Evolutionary conservation across 352 stramenopile species (phyloP).

Genomic region (Phytophthora chlamydospora): DNA sequence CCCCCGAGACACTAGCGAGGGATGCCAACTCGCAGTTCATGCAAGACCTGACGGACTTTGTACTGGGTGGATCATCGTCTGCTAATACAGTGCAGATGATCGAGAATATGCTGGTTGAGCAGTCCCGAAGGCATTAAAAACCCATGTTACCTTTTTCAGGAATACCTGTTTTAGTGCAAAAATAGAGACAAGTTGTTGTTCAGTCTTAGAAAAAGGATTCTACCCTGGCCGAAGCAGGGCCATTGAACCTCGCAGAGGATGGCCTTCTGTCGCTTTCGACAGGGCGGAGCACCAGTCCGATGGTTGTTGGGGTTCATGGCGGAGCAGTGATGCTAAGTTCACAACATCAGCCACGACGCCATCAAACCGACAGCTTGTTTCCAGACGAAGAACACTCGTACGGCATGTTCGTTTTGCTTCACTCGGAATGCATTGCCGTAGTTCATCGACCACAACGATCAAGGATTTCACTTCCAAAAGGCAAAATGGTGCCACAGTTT

Average conservation of each 20-base stretch:
- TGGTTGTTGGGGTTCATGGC: slow-evolving; percentile 8
- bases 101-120: slow-evolving; percentile 54
- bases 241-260: no score
- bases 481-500: slow-evolving; percentile 4
- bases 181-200: no score
- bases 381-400: slow-evolving; percentile 26
- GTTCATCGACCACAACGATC: neutral
- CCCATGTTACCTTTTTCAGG: slow-evolving; percentile 6
- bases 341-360: neutral
- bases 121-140: slow-evolving; percentile 25
- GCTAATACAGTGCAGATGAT: slow-evolving; percentile 57
- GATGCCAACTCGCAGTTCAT: slow-evolving; percentile 31
- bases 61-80: slow-evolving; percentile 42
- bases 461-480: slow-evolving; percentile 8
- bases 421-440: slow-evolving; percentile 19
- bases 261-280: neutral
- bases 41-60: slow-evolving; percentile 51
- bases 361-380: slow-evolving; percentile 12
- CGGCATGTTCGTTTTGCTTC: slow-evolving; percentile 24
- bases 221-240: no score
- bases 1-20: slow-evolving; percentile 34
- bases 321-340: slow-evolving; percentile 17
- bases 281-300: neutral
- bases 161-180: no score
- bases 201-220: no score